Base-by-base conservation (phyloP, 208 protist species). In the Leishmania gerbilli region DNA sequence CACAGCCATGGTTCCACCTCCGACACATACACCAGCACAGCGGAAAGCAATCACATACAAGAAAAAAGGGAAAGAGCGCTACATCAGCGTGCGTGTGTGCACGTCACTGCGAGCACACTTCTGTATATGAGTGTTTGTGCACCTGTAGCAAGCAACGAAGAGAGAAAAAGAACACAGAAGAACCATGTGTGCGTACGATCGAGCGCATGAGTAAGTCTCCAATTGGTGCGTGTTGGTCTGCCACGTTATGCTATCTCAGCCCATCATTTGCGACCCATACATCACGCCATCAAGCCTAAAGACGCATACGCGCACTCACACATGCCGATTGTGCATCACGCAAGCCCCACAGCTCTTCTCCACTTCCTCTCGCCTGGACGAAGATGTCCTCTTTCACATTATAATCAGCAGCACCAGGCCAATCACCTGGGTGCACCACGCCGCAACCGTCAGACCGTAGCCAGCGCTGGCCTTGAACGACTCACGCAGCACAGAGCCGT, bases 381-480 rank as follows among this genome's bases (percentile, higher is more conserved):
- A 47, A 53, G 8, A 75, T 13, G 72, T 47, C 2, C 17, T n/a
- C 11, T 42, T 58, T 45, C 79, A 82, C 49, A 74, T 13, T 9
- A 77, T 74, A 24, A 89, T 58, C 45, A 89, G 72, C 34, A 89
- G 64, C 49, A 85, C 49, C 77, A 88, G 62, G 47, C 85, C 83
- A 17, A 90, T 58, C 47, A 91, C 65, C 80, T 91, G 84, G 53
- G 88, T 71, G 80, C 80, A 86, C 84, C 82, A 94, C 53, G 84
- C 88, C 11, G 87, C 74, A 49, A 94, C 60, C 45, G 82, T 88
- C 71, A 92, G 31, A 72, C 71, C 71, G 71, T 76, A 92, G 71
- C 82, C 90, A 47, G 87, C 82, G 83, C 88, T 89, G 72, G 71
- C 81, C 80, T 79, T 77, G 82, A 88, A 92, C n/a, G 69, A 7